A percentile compares a stretch with the other conserved stretches of the same genome.
phyloP scores from a whole-genome alignment of 495 filamentous ascomycete genomes.

The Xylaria grammica region DNA sequence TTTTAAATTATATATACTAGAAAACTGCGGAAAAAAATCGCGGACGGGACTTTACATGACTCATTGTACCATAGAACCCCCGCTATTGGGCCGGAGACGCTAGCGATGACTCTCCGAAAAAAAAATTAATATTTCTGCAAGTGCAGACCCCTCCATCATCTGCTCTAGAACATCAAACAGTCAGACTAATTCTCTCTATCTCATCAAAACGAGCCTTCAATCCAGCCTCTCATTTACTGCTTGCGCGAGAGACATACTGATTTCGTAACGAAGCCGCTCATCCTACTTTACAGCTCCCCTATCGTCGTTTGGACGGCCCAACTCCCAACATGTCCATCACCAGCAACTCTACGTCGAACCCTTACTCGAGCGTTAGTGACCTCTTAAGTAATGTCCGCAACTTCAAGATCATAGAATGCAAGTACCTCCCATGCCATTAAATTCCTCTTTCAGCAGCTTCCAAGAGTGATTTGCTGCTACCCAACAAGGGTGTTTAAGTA shows the following conservation, averaged over 20 bases:
- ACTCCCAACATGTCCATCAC: constrained; percentile 2
- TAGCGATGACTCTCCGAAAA: not conserved
- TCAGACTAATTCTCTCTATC: constrained; percentile 1
- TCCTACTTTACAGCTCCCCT: constrained; percentile 1
- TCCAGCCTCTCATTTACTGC: not conserved
- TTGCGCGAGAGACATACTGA: not conserved
- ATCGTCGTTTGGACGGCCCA: constrained; percentile 1
- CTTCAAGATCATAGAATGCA: constrained; percentile 2
- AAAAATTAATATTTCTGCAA: constrained; percentile 1
- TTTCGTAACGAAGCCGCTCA: not conserved
- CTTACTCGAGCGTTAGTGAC: constrained; percentile 2
- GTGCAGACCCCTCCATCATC: not conserved
- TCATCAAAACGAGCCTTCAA: not conserved
- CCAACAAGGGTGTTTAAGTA: not conserved
- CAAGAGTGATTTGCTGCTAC: constrained; percentile 1
- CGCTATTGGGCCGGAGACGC: not conserved
- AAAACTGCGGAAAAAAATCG: too few species aligned
- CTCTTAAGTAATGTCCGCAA: constrained; percentile 1
- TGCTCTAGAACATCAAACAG: not conserved
- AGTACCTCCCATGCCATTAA: not conserved
- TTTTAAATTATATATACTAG: too few species aligned
- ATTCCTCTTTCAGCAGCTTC: constrained; percentile 1
- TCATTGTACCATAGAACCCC: not conserved
- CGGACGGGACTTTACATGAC: too few species aligned
- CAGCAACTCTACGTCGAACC: not conserved